Evolutionary conservation across 345 rosid species (phyloP).

Genomic region (Excoecaria cochinchinensis): DNA sequence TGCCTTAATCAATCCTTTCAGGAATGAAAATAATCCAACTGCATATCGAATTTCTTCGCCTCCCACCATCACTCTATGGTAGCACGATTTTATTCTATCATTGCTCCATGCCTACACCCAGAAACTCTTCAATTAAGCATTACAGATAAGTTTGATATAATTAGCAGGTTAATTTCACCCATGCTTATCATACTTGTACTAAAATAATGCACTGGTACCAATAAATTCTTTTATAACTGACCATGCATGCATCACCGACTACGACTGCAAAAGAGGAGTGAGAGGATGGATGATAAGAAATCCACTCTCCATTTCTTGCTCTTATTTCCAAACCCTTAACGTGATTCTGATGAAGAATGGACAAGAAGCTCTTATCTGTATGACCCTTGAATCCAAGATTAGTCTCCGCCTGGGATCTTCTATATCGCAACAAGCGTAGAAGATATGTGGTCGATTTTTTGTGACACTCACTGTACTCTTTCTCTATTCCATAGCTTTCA

Average conservation of each 20-base stretch:
- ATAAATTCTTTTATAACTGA: constrained; percentile 15
- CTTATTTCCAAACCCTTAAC: constrained; percentile 49
- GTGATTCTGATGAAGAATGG: constrained; percentile 60
- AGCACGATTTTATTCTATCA: constrained; percentile 49
- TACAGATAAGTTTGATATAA: too few species aligned
- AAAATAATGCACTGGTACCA: too few species aligned
- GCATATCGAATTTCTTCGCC: constrained; percentile 53
- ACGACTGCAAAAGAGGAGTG: constrained; percentile 45
- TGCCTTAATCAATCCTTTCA: constrained; percentile 34
- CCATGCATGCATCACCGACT: constrained; percentile 67
- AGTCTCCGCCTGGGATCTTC: constrained; percentile 41
- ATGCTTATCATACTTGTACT: too few species aligned
- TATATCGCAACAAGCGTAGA: constrained; percentile 50
- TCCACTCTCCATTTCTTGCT: constrained; percentile 49
- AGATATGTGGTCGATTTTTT: constrained; percentile 46
- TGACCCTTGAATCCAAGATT: constrained; percentile 50
- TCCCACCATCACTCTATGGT: constrained; percentile 56
- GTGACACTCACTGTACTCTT: constrained; percentile 33
- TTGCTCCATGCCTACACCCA: constrained; percentile 70
- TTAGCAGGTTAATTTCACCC: too few species aligned
- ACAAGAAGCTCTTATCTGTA: constrained; percentile 59
- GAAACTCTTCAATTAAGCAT: too few species aligned
- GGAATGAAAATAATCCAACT: constrained; percentile 54
- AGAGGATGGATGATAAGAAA: constrained; percentile 44
- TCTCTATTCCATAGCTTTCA: constrained; percentile 53